phyloP scores from a whole-genome alignment of 768 basidiomycete genomes.

The Phaeolepiota aurea region DNA sequence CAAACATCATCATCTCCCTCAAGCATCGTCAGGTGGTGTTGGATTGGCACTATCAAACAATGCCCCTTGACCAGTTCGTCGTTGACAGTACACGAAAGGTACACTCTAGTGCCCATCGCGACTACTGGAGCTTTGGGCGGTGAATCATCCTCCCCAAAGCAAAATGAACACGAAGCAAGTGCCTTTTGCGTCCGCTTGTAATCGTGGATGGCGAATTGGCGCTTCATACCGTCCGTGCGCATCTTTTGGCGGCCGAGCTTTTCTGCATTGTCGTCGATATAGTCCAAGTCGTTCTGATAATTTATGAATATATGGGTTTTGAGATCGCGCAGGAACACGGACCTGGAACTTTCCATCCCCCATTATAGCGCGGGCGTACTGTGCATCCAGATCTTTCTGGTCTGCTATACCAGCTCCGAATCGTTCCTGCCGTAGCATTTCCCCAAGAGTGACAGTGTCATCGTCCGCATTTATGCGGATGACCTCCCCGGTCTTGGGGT shows the following conservation, averaged over 20 bases:
- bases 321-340: slow-evolving; percentile 7
- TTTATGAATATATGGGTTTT: slow-evolving; percentile 1
- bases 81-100: slow-evolving; percentile 80
- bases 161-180: slow-evolving; percentile 77
- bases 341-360: slow-evolving; percentile 86
- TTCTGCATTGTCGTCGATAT: slow-evolving; percentile 96
- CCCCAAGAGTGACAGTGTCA: slow-evolving; percentile 76
- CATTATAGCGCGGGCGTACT: slow-evolving; percentile 84
- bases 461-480: slow-evolving; percentile 89
- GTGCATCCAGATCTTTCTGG: slow-evolving; percentile 86
- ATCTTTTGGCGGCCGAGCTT: slow-evolving; percentile 89
- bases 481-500: slow-evolving; percentile 84
- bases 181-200: slow-evolving; percentile 93
- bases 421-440: slow-evolving; percentile 88
- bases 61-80: slow-evolving; percentile 92
- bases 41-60: slow-evolving; percentile 91
- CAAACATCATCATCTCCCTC: slow-evolving; percentile 97
- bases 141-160: slow-evolving; percentile 88
- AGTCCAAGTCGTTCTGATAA: slow-evolving; percentile 76
- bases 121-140: slow-evolving; percentile 82
- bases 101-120: slow-evolving; percentile 85
- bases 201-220: slow-evolving; percentile 94
- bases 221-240: slow-evolving; percentile 93
- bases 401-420: slow-evolving; percentile 86
- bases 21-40: slow-evolving; percentile 85